phyloP scores from a whole-genome alignment of 768 basidiomycete species.

The Mycena rebaudengoi region DNA sequence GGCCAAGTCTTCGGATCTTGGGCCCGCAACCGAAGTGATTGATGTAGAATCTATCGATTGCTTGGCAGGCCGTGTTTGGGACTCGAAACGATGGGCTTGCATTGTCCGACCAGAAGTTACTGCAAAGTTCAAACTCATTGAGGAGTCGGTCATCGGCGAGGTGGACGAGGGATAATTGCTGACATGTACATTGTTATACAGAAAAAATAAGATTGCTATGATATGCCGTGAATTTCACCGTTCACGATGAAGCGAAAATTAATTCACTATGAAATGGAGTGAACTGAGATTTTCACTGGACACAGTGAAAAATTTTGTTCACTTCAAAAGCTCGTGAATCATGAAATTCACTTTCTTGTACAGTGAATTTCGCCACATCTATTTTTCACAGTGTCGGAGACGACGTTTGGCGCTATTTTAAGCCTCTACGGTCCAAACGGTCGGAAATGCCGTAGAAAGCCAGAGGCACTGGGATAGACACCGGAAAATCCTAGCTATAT shows the following conservation, averaged over 20 bases:
- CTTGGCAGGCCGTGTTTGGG: neutral
- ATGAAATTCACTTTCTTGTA: no score
- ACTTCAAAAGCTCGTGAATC: neutral
- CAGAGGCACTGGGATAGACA: no score
- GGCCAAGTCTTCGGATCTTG: no score
- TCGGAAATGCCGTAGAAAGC: no score
- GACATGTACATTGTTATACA: neutral
- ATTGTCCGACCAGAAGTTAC: neutral
- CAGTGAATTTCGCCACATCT: neutral
- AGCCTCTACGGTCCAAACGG: no score
- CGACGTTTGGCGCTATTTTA: no score
- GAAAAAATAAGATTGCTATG: no score
- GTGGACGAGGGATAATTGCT: neutral
- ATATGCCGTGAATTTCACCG: neutral
- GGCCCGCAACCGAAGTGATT: no score
- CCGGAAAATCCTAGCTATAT: no score
- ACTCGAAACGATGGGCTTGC: neutral
- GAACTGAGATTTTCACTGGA: neutral
- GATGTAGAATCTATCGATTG: neutral
- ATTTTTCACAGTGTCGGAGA: conserved; percentile 3
- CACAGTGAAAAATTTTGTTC: neutral
- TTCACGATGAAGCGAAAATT: neutral
- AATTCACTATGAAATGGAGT: neutral
- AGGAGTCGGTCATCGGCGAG: no score
- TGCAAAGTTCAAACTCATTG: neutral